These are phyloP conservation scores for Oligophagozyma castellii DNA, from an alignment of 1,139 yeast genomes.

Conservation along the genomic window DNA sequence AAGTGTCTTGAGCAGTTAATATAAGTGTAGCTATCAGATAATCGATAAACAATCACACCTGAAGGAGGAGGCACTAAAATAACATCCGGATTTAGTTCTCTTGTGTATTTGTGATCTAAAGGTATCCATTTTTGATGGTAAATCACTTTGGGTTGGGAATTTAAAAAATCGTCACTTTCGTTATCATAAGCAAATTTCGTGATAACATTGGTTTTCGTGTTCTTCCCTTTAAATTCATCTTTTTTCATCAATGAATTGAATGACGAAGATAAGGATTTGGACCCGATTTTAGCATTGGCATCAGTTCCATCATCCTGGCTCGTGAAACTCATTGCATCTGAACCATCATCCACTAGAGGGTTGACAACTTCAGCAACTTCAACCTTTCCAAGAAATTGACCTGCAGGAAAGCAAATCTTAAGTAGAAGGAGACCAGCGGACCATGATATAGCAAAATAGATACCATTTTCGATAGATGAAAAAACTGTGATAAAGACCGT, in stretches of 20 bases:
- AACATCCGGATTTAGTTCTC: slow-evolving; percentile 43
- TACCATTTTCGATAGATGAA: slow-evolving; percentile 73
- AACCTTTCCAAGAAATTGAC: slow-evolving; percentile 71
- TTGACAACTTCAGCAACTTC: slow-evolving; percentile 55
- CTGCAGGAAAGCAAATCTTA: slow-evolving; percentile 68
- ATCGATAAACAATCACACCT: slow-evolving; percentile 77
- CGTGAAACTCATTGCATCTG: slow-evolving; percentile 5
- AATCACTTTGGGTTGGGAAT: slow-evolving; percentile 16
- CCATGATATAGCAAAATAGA: slow-evolving; percentile 81
- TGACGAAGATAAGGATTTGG: slow-evolving; percentile 2
- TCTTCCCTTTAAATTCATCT: slow-evolving; percentile 1
- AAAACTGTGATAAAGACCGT: slow-evolving; percentile 75
- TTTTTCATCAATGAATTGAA: slow-evolving; percentile 3
- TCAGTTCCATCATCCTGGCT: slow-evolving; percentile 11
- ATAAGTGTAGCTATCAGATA: slow-evolving; percentile 68
- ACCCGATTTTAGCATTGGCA: slow-evolving; percentile 4
- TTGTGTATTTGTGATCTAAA: slow-evolving; percentile 31
- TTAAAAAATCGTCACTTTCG: too few species aligned
- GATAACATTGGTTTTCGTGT: slow-evolving; percentile 1
- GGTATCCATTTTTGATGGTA: slow-evolving; percentile 79
- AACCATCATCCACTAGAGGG: slow-evolving; percentile 30
- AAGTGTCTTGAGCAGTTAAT: slow-evolving; percentile 67
- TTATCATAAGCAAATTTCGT: neutral
- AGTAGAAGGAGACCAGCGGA: slow-evolving; percentile 63
- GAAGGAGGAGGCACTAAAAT: slow-evolving; percentile 70